Conservation (phyloP, 352 stramenopile species). For the Pythium monospermum region DNA sequence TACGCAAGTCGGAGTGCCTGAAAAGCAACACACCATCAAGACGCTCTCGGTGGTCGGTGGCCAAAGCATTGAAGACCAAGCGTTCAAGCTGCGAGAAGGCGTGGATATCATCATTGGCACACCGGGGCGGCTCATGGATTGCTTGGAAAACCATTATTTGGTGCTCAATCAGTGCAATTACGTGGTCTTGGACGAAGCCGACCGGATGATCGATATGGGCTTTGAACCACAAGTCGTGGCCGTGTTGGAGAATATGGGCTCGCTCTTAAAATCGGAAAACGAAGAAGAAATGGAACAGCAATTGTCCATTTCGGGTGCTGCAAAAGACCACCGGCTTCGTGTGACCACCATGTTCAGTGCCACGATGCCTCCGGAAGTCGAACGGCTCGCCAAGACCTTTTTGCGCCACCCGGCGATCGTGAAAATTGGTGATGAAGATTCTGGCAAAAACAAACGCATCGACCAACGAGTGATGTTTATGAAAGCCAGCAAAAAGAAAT, state of each 20-base stretch:
- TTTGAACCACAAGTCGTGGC: slow-evolving; percentile 96
- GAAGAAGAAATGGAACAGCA: slow-evolving; percentile 96
- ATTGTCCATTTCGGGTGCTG: slow-evolving; percentile 50
- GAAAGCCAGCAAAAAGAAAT: slow-evolving; percentile 89
- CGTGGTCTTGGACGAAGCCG: slow-evolving; percentile 98
- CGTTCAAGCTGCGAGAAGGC: slow-evolving; percentile 92
- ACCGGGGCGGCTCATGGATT: slow-evolving; percentile 97
- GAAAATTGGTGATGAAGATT: slow-evolving; percentile 97
- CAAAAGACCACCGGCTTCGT: slow-evolving; percentile 67
- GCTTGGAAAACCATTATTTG: slow-evolving; percentile 96
- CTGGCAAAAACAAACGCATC: slow-evolving; percentile 98
- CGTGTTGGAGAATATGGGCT: slow-evolving; percentile 97
- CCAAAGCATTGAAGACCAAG: slow-evolving; percentile 95
- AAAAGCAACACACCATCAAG: slow-evolving; percentile 64
- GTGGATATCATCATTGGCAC: slow-evolving; percentile 99
- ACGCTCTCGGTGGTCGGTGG: slow-evolving; percentile 91
- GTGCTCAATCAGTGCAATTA: slow-evolving; percentile 99
- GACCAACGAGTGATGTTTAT: slow-evolving; percentile 95
- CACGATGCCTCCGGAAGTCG: slow-evolving; percentile 97
- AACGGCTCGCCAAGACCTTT: slow-evolving; percentile 96
- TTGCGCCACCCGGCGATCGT: slow-evolving; percentile 96
- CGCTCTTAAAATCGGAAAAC: slow-evolving; percentile 95
- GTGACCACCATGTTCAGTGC: slow-evolving; percentile 98
- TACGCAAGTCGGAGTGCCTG: slow-evolving; percentile 59
- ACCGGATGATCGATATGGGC: slow-evolving; percentile 97